Evolutionary conservation across 2,329 filamentous ascomycete species (phyloP), one percentile per base, ranked within the genome.

Genomic region (Aspergillus sp.): DNA sequence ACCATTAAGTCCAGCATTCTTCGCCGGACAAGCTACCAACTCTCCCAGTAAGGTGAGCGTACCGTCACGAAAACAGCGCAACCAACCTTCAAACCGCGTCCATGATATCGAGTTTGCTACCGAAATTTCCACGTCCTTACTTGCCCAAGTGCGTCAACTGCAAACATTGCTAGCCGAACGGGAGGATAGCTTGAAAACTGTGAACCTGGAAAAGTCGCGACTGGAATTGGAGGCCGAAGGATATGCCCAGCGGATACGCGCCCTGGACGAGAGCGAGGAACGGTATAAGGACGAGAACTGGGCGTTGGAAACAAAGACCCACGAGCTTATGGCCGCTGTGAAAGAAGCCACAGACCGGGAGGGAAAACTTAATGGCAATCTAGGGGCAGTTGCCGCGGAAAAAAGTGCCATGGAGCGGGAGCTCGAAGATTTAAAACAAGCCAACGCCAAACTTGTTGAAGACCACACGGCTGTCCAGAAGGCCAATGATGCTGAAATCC

Each of bases 21-120:
- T 96, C 70, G 89, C 93, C 66, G 90, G 88, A 68, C 89, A 93
- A 71, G 90, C 90, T 44, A 89, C 89, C 8, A 88, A 86, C 58
- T 97, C 93, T 22, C 93, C 93, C 2, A 92, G 90, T 44, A 99
- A 98, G 77, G 82, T 96, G 61, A 89, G 83, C 67, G 90, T 95
- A 8, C 92, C 92, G 1, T 93, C 90, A 65, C 86, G 93, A 65
- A 95, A 93, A 73, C 85, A 95, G 71, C 86, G 95, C 56, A 98
- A 98, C 66, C 93, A 97, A 71, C 90, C 91, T 2, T 85, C 89
- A 9, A 95, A 88, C 70, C 87, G 93, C 51, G 88, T 96, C 12
- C 92, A 98, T 72, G 95, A 99, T 70, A 96, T 99, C 70, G 92
- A 97, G 67, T 96, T 99, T 70, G 95, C 93, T n/a, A 93, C 95